These are phyloP conservation scores for Fennellomyces sp. DNA, from an alignment of 371 early-diverging fungal genomes.

Conservation along the genomic window DNA sequence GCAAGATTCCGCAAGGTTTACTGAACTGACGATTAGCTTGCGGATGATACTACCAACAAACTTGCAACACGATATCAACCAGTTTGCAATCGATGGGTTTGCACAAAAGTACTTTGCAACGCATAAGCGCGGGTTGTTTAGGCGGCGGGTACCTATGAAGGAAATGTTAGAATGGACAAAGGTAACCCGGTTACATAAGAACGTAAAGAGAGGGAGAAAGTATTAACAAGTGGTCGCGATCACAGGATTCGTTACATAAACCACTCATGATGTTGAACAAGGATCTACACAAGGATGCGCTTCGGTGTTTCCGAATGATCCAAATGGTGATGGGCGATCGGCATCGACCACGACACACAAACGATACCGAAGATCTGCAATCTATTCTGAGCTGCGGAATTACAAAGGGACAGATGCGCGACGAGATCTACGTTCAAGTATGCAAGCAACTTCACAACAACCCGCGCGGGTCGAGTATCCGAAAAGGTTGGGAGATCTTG, in stretches of 20 bases:
- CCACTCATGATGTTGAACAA: conserved; percentile 85
- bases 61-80: conserved; percentile 72
- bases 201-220: too few species aligned
- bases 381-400: conserved; percentile 79
- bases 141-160: conserved; percentile 84
- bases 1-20: background rate
- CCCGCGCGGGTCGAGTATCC: conserved; percentile 74
- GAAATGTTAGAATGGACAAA: conserved; percentile 86
- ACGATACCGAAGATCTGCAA: conserved; percentile 68
- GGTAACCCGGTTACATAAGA: conserved; percentile 42
- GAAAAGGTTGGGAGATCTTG: conserved; percentile 88
- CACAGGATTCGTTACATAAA: conserved; percentile 74
- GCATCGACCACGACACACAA: conserved; percentile 27
- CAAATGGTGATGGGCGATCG: conserved; percentile 88
- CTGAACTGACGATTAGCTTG: background rate
- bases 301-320: conserved; percentile 81
- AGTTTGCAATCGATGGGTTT: conserved; percentile 90
- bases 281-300: conserved; percentile 81
- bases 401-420: conserved; percentile 77
- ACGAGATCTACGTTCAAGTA: conserved; percentile 94
- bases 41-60: conserved; percentile 54
- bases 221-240: too few species aligned
- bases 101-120: conserved; percentile 91
- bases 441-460: conserved; percentile 90
- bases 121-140: conserved; percentile 84